These are phyloP conservation scores for Coniosporium tulheliwenetii DNA, from an alignment of 2,329 filamentous ascomycete species.

Conservation along the genomic window DNA sequence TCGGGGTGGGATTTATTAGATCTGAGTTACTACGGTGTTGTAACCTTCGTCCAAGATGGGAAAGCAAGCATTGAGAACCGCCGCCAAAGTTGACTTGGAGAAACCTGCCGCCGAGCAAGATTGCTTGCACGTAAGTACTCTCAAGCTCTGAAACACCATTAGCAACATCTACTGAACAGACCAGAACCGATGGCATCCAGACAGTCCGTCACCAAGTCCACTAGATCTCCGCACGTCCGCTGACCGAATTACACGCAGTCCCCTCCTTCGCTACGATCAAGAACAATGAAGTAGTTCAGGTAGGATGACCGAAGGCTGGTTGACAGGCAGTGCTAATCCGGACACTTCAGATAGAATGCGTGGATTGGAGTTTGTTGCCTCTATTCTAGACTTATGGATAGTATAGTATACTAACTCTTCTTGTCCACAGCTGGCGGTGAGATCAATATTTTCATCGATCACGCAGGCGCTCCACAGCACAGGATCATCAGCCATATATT, in stretches of 20 bases:
- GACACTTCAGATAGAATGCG: slow-evolving; percentile 52
- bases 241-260: slow-evolving; percentile 33
- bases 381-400: too few species aligned
- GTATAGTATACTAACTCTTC: too few species aligned
- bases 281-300: slow-evolving; percentile 71
- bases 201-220: slow-evolving; percentile 39
- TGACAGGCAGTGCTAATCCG: too few species aligned
- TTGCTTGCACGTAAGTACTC: slow-evolving; percentile 49
- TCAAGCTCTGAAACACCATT: too few species aligned
- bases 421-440: too few species aligned
- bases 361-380: slow-evolving; percentile 45
- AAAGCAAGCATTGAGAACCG: slow-evolving; percentile 47
- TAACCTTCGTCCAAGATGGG: slow-evolving; percentile 21
- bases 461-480: too few species aligned
- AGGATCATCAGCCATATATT: too few species aligned
- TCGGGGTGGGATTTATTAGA: too few species aligned
- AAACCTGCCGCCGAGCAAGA: slow-evolving; percentile 56
- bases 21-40: too few species aligned
- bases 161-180: slow-evolving; percentile 4
- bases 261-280: slow-evolving; percentile 59
- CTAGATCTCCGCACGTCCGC: not conserved
- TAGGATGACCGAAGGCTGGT: too few species aligned
- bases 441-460: too few species aligned
- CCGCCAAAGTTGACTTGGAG: slow-evolving; percentile 56
- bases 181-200: slow-evolving; percentile 86